A percentile compares a stretch with the other conserved stretches of the same genome.
phyloP scores from a whole-genome alignment of 2,329 filamentous ascomycete genomes.

The Hypoxylon sp. region DNA sequence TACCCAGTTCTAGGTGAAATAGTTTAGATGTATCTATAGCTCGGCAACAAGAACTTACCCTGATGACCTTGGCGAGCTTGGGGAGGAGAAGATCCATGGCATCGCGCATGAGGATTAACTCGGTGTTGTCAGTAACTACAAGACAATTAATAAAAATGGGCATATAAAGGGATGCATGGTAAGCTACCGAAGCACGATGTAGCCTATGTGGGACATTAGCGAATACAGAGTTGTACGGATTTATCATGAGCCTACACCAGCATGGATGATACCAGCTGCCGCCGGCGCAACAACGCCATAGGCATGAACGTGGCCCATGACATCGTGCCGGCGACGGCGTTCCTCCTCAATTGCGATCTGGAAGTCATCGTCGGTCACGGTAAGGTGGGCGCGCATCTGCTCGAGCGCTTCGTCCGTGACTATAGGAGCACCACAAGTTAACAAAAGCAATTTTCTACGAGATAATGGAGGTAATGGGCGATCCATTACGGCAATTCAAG shows the following conservation, averaged over 20 bases:
- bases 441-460: slow-evolving; percentile 2
- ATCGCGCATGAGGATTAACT: slow-evolving; percentile 82
- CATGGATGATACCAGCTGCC: slow-evolving; percentile 82
- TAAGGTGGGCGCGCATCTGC: slow-evolving; percentile 80
- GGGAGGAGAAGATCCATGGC: slow-evolving; percentile 82
- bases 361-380: slow-evolving; percentile 84
- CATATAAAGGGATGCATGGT: neutral
- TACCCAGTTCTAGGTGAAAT: neutral
- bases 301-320: slow-evolving; percentile 80
- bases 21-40: neutral
- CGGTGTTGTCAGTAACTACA: slow-evolving; percentile 55
- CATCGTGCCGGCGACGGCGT: slow-evolving; percentile 70
- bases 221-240: neutral
- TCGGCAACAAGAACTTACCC: slow-evolving; percentile 22
- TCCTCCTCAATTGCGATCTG: slow-evolving; percentile 84
- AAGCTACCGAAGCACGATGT: slow-evolving; percentile 58
- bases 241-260: slow-evolving; percentile 61
- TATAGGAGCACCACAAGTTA: slow-evolving; percentile 54
- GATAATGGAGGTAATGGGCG: neutral
- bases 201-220: slow-evolving; percentile 55
- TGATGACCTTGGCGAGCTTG: slow-evolving; percentile 83
- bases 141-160: slow-evolving; percentile 2
- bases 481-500: neutral
- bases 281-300: slow-evolving; percentile 70
- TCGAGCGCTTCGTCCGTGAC: slow-evolving; percentile 74